These are phyloP conservation scores for Leavenworthia alabamica DNA, from an alignment of 345 rosid genomes.

Conservation along the genomic window DNA sequence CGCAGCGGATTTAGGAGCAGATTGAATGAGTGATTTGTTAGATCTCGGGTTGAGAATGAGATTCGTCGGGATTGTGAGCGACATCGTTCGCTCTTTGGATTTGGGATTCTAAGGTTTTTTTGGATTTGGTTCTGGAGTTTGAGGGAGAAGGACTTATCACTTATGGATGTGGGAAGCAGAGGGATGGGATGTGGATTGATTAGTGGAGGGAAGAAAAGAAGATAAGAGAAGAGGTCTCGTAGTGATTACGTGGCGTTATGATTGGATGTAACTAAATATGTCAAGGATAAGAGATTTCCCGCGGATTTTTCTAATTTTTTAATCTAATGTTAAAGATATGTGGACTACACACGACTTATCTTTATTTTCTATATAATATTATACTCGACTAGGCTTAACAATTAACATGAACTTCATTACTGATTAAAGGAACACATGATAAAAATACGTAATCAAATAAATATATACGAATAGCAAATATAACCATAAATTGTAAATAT, in stretches of 20 bases:
- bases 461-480: too few species aligned
- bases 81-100: slow-evolving; percentile 34
- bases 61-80: slow-evolving; percentile 77
- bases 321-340: slow-evolving; percentile 3
- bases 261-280: slow-evolving; percentile 41
- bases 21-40: slow-evolving; percentile 31
- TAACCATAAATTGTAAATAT: too few species aligned
- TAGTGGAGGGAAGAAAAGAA: slow-evolving; percentile 44
- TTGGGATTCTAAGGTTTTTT: neutral
- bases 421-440: too few species aligned
- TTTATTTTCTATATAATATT: too few species aligned
- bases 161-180: neutral
- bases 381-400: too few species aligned
- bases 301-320: slow-evolving; percentile 17
- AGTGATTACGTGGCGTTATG: slow-evolving; percentile 45
- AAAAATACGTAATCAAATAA: too few species aligned
- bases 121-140: neutral
- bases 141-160: neutral
- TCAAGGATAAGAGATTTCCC: slow-evolving; percentile 34
- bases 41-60: slow-evolving; percentile 59
- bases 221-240: slow-evolving; percentile 40
- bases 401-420: too few species aligned
- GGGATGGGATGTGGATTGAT: slow-evolving; percentile 54
- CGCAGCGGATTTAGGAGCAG: slow-evolving; percentile 32
- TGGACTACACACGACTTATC: slow-evolving; percentile 31